Percentiles rank a stretch among this genome's conserved stretches.
phyloP scores from a whole-genome alignment of 73 alveolate species.

The Paramecium tetraurelia region DNA sequence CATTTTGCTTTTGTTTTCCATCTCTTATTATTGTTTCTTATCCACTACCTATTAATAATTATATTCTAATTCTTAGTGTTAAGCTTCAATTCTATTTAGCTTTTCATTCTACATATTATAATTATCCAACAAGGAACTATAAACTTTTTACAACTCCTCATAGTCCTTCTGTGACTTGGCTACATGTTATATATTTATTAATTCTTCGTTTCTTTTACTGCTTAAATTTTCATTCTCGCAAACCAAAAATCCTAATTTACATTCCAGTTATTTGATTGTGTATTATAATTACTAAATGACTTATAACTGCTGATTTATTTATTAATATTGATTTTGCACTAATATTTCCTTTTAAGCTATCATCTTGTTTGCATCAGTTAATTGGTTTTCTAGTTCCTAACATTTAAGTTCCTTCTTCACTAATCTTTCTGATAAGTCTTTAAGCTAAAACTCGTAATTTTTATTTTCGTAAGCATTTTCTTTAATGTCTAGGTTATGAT shows the following conservation, averaged over 20 bases:
- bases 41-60: neutral
- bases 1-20: neutral
- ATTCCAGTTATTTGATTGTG: neutral
- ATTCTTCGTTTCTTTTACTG: neutral
- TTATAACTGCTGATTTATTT: neutral
- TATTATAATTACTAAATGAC: neutral
- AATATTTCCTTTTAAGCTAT: neutral
- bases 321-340: neutral
- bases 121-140: neutral
- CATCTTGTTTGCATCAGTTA: neutral
- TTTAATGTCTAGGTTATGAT: neutral
- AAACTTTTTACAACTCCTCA: neutral
- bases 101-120: neutral
- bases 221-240: neutral
- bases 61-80: neutral
- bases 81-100: neutral
- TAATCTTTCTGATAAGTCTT: constrained; percentile 4
- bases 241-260: neutral
- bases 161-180: neutral
- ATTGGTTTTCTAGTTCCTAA: neutral
- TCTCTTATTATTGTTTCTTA: neutral
- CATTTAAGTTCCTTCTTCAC: neutral
- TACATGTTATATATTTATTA: neutral
- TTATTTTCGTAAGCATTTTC: neutral
- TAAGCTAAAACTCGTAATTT: neutral